Conservation (phyloP, 2,329 filamentous ascomycete genomes). For the Alternaria metachromatica region DNA sequence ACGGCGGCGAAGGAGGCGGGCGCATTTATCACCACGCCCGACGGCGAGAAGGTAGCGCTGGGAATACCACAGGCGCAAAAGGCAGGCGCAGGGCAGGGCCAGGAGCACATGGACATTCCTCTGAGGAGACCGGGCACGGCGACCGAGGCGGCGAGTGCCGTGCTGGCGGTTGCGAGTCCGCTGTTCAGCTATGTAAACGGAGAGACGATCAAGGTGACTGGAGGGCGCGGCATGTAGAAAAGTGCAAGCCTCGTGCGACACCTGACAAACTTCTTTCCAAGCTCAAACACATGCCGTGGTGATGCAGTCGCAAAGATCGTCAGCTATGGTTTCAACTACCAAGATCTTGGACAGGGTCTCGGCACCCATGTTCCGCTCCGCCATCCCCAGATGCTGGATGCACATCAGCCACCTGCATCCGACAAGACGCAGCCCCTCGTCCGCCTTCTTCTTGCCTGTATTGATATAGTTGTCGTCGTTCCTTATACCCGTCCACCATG, state of each 20-base stretch:
- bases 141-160: conserved; percentile 78
- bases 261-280: neutral
- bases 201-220: conserved; percentile 86
- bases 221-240: conserved; percentile 68
- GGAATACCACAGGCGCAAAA: conserved; percentile 54
- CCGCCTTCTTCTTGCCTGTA: conserved; percentile 10
- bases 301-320: neutral
- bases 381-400: conserved; percentile 20
- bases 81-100: conserved; percentile 36
- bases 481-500: conserved; percentile 31
- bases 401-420: conserved; percentile 10
- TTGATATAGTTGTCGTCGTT: conserved; percentile 20
- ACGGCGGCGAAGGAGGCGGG: conserved; percentile 86
- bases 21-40: conserved; percentile 76
- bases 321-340: conserved; percentile 21
- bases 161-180: conserved; percentile 81
- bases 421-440: conserved; percentile 6
- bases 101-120: conserved; percentile 72
- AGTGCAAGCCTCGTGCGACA: neutral
- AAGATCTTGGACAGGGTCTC: conserved; percentile 18
- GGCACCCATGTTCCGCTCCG: conserved; percentile 25
- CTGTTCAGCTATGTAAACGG: conserved; percentile 84
- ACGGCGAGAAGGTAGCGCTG: conserved; percentile 63
- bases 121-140: conserved; percentile 77
- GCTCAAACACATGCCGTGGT: conserved; percentile 17